Conservation (phyloP, 2,329 filamentous ascomycete species). For the Aspergillus sp. region DNA sequence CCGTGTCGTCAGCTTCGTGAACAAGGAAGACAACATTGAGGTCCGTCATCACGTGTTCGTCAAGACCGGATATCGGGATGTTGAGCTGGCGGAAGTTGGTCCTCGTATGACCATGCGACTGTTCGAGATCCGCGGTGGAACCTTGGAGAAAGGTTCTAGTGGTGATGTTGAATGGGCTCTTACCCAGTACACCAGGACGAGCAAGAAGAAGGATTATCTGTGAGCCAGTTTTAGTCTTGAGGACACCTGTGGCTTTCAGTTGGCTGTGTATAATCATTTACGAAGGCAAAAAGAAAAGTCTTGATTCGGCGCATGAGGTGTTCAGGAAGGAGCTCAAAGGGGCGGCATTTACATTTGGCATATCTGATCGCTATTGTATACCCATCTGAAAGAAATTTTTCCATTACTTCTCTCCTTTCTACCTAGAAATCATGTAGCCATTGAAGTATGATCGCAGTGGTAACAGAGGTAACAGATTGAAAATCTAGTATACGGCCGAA, state of each 20-base stretch:
- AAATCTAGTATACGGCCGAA: no score
- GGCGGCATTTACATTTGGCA: constrained; percentile 24
- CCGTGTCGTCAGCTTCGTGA: constrained; percentile 89
- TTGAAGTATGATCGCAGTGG: no score
- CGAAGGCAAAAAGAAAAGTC: constrained; percentile 25
- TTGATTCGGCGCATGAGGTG: constrained; percentile 36
- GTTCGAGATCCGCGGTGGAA: constrained; percentile 90
- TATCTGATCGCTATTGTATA: constrained; percentile 24
- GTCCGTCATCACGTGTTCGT: constrained; percentile 94
- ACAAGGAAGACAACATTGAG: constrained; percentile 84
- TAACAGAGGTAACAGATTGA: no score
- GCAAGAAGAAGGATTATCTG: constrained; percentile 93
- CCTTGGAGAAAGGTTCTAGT: constrained; percentile 83
- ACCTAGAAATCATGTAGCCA: neutral
- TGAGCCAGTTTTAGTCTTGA: constrained; percentile 43
- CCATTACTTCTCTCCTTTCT: neutral
- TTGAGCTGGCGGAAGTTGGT: constrained; percentile 86
- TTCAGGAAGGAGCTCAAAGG: constrained; percentile 27
- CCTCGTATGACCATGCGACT: constrained; percentile 96
- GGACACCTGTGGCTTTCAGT: constrained; percentile 13
- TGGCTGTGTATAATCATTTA: constrained; percentile 19
- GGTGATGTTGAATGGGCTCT: constrained; percentile 96
- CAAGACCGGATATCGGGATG: constrained; percentile 83
- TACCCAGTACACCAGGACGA: constrained; percentile 91
- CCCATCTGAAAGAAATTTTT: constrained; percentile 21